Evolutionary conservation across 1,284 basidiomycete species (phyloP).

Genomic region (Waitea zeae): DNA sequence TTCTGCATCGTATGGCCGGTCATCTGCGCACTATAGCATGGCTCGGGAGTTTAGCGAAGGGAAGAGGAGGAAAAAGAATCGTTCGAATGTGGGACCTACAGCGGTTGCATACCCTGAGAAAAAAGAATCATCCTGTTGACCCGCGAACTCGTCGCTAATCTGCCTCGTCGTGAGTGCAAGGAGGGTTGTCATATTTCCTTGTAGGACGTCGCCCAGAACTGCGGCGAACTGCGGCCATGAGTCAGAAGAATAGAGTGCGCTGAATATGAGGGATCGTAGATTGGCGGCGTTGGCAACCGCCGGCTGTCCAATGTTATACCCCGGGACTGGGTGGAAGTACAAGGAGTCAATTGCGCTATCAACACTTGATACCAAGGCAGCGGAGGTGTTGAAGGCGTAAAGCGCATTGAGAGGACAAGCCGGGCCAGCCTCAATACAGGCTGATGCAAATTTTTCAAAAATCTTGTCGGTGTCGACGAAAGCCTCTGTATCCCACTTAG

Average conservation of each 20-base stretch:
- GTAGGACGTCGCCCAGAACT: background rate
- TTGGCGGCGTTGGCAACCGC: conserved; percentile 2
- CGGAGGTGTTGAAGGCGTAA: background rate
- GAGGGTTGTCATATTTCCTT: background rate
- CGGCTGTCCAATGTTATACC: background rate
- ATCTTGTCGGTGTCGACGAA: conserved; percentile 2
- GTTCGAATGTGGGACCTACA: too few relatives aligned
- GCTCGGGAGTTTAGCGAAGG: background rate
- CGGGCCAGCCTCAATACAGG: background rate
- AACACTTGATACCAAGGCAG: background rate
- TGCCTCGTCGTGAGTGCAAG: background rate
- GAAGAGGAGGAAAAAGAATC: background rate
- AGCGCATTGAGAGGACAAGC: conserved; percentile 1
- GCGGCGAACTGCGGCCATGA: conserved; percentile 1
- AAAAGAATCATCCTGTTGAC: background rate
- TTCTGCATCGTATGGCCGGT: background rate
- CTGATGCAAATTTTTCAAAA: background rate
- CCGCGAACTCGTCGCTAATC: background rate
- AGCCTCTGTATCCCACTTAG: conserved; percentile 2
- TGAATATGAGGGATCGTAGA: conserved; percentile 2
- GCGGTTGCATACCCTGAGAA: background rate
- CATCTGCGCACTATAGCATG: conserved; percentile 1
- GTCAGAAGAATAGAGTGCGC: background rate
- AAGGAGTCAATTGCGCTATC: conserved; percentile 1
- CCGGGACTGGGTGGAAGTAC: conserved; percentile 1